phyloP scores from a whole-genome alignment of 1,139 yeast species.

The Lodderomyces metapsilosis region DNA sequence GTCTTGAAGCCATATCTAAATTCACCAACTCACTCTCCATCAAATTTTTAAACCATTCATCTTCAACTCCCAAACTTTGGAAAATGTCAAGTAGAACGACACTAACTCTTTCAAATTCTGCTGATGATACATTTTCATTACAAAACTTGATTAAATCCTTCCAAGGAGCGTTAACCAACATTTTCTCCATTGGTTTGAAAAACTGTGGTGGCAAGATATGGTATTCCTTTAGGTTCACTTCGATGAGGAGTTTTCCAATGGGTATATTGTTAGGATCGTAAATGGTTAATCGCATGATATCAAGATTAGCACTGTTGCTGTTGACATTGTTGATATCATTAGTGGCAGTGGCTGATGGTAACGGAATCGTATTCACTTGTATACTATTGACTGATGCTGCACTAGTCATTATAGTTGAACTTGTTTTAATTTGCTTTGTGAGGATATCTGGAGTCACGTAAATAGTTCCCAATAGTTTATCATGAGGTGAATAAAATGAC shows the following conservation, averaged over 20 bases:
- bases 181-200: conserved; percentile 61
- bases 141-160: conserved; percentile 49
- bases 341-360: not conserved
- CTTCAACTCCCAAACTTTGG: conserved; percentile 61
- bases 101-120: conserved; percentile 55
- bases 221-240: conserved; percentile 52
- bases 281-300: conserved; percentile 42
- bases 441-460: conserved; percentile 56
- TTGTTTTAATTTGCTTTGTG: conserved; percentile 31
- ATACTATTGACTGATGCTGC: conserved; percentile 25
- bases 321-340: conserved; percentile 10
- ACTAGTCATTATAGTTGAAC: conserved; percentile 37
- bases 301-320: conserved; percentile 19
- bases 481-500: conserved; percentile 25
- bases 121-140: conserved; percentile 39
- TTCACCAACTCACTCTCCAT: conserved; percentile 61
- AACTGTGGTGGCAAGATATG: conserved; percentile 58
- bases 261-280: conserved; percentile 44
- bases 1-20: conserved; percentile 47
- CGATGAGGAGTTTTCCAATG: conserved; percentile 60
- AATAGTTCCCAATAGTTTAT: conserved; percentile 52
- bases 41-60: conserved; percentile 66
- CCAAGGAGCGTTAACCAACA: conserved; percentile 52
- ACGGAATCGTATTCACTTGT: conserved; percentile 19
- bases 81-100: conserved; percentile 60